Evolutionary conservation across 2,329 filamentous ascomycete genomes (phyloP), one percentile per base, ranked within the genome.

Genomic region (Calonectria pauciramosa): DNA sequence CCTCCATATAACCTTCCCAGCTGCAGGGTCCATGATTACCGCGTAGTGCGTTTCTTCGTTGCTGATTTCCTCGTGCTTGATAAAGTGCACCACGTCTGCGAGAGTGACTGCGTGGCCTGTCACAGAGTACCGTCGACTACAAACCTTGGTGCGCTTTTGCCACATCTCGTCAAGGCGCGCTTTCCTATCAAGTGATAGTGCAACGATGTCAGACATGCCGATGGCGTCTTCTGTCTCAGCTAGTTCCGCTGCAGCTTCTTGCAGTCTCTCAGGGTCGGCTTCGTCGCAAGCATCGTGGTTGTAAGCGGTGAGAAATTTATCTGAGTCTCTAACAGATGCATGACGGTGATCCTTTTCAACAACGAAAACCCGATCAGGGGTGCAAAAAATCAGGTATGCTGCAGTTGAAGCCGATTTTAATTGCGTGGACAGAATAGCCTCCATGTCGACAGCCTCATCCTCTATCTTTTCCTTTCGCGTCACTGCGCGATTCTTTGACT

Each of bases 1-100:
- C 4, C 85, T 85, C 68, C 84, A 86, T n/a, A 89, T 81, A 0
- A 87, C 82, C 47, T 85, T 84, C 14, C 88, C 88, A 0, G 84
- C 86, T 72, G 86, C 84, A 0, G 88, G 88, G 56, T 90, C 88
- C 78, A 87, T 88, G 14, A 89, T 85, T 7, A 82, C 80, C 0
- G 82, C 82, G 13, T 83, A 85, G 70, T 84, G 83, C 8, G 83
- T 84, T 69, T 81, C 78, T 0, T 78, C 78, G 52, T 83, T 82
- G 26, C 73, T 79, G 20, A 84, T 82, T 10, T 79, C 68, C 10
- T 75, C 70, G 28, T 81, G 70, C n/a, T 77, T 60, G 4, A 84
- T 41, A 38, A 84, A 77, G 0, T 54, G 30, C 0, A 82, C n/a
- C 5, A 84, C 81, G 60, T 83, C 82, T 0, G 75, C 47, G 0